Percentiles rank a stretch among this genome's conserved stretches.
These are phyloP conservation scores for Hemileccinum rubropunctum DNA, from an alignment of 768 basidiomycete genomes.

Conservation along the genomic window DNA sequence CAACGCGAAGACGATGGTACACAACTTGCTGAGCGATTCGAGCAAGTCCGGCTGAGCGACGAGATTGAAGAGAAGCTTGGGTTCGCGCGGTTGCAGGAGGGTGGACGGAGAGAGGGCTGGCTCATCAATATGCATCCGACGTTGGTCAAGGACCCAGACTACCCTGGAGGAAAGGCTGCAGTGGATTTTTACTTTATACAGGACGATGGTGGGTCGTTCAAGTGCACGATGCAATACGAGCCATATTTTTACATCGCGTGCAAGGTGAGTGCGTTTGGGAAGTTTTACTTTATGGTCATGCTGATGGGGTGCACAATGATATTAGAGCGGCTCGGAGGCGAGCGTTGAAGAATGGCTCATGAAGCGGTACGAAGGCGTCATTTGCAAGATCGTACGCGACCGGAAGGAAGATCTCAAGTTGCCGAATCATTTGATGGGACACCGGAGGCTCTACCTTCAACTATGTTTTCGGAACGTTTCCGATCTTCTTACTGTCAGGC, in stretches of 20 bases:
- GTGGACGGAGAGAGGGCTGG: conserved; percentile 81
- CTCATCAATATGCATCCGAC: conserved; percentile 99
- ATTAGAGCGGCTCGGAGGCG: conserved; percentile 79
- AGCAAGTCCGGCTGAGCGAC: conserved; percentile 69
- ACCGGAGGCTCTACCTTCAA: conserved; percentile 83
- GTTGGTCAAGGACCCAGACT: conserved; percentile 79
- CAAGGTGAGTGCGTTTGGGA: conserved; percentile 52
- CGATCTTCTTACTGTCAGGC: conserved; percentile 82
- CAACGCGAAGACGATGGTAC: conserved; percentile 89
- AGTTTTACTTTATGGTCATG: conserved; percentile 14
- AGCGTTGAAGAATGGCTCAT: conserved; percentile 93
- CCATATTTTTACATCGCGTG: conserved; percentile 94
- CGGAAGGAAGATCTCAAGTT: conserved; percentile 92
- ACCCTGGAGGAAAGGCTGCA: conserved; percentile 80
- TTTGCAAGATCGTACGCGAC: conserved; percentile 74
- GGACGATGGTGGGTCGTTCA: conserved; percentile 96
- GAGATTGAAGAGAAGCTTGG: conserved; percentile 95
- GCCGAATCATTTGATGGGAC: conserved; percentile 97
- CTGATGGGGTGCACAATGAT: conserved; percentile 1
- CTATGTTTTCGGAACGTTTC: conserved; percentile 91
- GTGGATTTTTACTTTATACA: conserved; percentile 98
- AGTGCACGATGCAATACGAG: conserved; percentile 87
- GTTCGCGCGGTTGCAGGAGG: conserved; percentile 79
- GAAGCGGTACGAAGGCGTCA: conserved; percentile 88
- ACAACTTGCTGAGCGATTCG: conserved; percentile 81